Conservation (phyloP, 345 rosid genomes). For the Zanthoxylum bungeanum region DNA sequence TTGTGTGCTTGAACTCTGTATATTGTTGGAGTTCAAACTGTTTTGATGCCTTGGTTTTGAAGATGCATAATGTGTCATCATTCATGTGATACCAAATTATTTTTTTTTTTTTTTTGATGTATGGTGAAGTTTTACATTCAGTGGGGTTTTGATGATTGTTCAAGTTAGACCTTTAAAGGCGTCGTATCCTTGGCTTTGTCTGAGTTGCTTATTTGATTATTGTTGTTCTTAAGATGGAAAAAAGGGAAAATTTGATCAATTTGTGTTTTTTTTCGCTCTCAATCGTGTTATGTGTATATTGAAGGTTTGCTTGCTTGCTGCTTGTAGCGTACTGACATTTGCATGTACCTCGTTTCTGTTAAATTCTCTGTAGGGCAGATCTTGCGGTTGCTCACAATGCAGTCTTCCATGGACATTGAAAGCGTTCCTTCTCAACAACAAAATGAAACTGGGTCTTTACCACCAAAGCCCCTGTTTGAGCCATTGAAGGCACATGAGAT, state of each 20-base stretch:
- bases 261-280: not conserved
- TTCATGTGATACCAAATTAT: conserved; percentile 2
- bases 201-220: not conserved
- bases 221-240: not conserved
- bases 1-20: no score
- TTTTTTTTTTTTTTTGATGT: not conserved
- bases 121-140: not conserved
- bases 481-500: conserved; percentile 85
- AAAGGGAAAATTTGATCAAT: not conserved
- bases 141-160: not conserved
- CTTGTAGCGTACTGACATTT: not conserved
- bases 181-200: not conserved
- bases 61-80: no score
- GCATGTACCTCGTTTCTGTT: not conserved
- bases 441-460: conserved; percentile 24
- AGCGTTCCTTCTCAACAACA: conserved; percentile 6
- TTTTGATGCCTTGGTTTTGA: no score
- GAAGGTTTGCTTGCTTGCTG: not conserved
- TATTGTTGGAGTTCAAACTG: no score
- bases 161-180: not conserved
- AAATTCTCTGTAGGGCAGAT: not conserved
- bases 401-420: conserved; percentile 52
- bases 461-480: conserved; percentile 60
- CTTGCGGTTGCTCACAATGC: conserved; percentile 7
- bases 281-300: not conserved